Evolutionary conservation across 2,329 filamentous ascomycete species (phyloP).

Genomic region (Coniochaeta sp.): DNA sequence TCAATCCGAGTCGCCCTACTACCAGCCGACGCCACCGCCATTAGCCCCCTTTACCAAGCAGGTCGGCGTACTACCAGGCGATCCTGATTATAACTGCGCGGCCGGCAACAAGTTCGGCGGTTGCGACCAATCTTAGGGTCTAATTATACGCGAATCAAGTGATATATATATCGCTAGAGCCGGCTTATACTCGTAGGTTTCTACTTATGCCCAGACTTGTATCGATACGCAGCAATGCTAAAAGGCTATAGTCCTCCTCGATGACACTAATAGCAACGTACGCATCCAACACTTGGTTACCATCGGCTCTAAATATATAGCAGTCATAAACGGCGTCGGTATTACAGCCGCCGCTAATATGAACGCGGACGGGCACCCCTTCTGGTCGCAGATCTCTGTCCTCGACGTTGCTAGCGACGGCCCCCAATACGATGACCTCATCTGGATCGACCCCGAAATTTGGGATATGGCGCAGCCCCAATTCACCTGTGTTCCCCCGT

Average conservation of each 20-base stretch:
- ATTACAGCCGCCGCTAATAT: constrained; percentile 6
- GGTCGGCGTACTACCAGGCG: constrained; percentile 3
- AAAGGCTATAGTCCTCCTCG: not conserved
- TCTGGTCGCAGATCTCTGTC: constrained; percentile 8
- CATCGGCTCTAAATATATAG: not conserved
- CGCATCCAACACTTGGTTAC: not conserved
- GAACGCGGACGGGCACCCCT: constrained; percentile 7
- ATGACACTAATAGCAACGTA: not conserved
- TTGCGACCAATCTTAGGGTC: constrained; percentile 16
- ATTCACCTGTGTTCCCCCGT: constrained; percentile 20
- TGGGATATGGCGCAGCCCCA: constrained; percentile 21
- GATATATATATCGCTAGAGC: constrained; percentile 16
- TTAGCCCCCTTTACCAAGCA: constrained; percentile 4
- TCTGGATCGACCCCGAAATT: constrained; percentile 20
- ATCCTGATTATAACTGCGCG: constrained; percentile 11
- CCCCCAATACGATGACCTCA: constrained; percentile 9
- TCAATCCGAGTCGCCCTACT: constrained; percentile 62
- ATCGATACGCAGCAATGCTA: constrained; percentile 15
- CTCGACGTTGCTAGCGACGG: constrained; percentile 18
- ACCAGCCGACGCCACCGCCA: constrained; percentile 30
- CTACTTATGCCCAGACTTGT: constrained; percentile 12
- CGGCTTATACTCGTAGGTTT: constrained; percentile 19
- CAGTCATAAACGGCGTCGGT: not conserved
- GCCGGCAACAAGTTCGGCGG: constrained; percentile 11
- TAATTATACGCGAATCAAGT: constrained; percentile 6